Conservation (phyloP, 441 rosid species). For the Gossypium trilobum region DNA sequence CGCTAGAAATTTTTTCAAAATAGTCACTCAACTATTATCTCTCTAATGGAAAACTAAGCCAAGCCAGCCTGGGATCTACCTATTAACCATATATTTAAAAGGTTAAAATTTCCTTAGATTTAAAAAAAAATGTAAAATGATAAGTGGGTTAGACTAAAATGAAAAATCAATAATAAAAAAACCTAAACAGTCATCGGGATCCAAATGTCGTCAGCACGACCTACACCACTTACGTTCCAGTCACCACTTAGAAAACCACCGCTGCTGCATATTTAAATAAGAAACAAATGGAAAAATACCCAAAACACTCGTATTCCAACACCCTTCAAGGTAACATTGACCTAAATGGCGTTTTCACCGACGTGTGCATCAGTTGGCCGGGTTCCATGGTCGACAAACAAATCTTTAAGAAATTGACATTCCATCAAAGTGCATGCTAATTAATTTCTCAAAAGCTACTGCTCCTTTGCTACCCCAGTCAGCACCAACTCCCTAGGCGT, state of each 20-base stretch:
- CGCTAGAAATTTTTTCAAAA: too few species aligned
- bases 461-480: background rate
- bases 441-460: background rate
- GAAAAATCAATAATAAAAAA: too few species aligned
- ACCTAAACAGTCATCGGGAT: conserved; percentile 27
- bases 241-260: conserved; percentile 40
- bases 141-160: too few species aligned
- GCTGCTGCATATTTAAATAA: conserved; percentile 47
- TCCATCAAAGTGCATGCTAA: conserved; percentile 31
- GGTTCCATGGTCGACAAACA: background rate
- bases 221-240: conserved; percentile 53
- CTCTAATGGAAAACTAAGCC: too few species aligned
- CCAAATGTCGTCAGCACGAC: conserved; percentile 43
- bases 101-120: too few species aligned
- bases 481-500: background rate
- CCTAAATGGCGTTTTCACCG: background rate
- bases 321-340: conserved; percentile 24
- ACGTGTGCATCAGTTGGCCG: background rate
- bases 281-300: conserved; percentile 49
- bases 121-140: too few species aligned
- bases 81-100: too few species aligned
- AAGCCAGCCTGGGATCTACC: too few species aligned
- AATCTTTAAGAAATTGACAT: conserved; percentile 37
- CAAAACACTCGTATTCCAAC: conserved; percentile 49
- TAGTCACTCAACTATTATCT: too few species aligned